Conservation (phyloP, 1,284 basidiomycete species). For the Sporisorium scitamineum region DNA sequence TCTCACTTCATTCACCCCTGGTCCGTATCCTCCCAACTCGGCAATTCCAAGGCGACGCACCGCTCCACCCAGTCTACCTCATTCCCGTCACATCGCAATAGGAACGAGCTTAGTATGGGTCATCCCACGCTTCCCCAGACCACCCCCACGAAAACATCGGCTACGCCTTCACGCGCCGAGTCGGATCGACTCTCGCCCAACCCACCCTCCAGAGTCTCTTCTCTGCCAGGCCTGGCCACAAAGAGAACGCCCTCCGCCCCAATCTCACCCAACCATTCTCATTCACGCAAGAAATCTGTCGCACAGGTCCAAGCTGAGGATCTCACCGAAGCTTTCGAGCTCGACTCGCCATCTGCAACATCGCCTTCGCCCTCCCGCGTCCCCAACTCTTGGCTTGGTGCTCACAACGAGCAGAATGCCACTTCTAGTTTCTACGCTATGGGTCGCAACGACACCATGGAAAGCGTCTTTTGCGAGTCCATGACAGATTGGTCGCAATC, state of each 20-base stretch:
- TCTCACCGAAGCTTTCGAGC: slow-evolving; percentile 62
- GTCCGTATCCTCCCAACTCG: slow-evolving; percentile 19
- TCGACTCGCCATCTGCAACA: slow-evolving; percentile 29
- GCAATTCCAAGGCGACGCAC: slow-evolving; percentile 18
- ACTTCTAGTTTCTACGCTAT: slow-evolving; percentile 57
- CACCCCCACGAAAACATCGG: slow-evolving; percentile 5
- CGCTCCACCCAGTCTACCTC: slow-evolving; percentile 29
- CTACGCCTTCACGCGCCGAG: background rate
- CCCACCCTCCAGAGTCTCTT: slow-evolving; percentile 27
- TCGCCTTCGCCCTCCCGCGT: slow-evolving; percentile 11
- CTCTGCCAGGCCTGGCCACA: slow-evolving; percentile 15
- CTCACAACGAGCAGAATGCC: slow-evolving; percentile 9
- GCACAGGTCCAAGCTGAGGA: slow-evolving; percentile 63
- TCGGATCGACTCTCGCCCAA: slow-evolving; percentile 25
- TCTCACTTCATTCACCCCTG: slow-evolving; percentile 28
- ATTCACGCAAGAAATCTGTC: slow-evolving; percentile 64
- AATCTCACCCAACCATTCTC: slow-evolving; percentile 56
- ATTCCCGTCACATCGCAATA: background rate
- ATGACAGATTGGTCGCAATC: slow-evolving; percentile 60
- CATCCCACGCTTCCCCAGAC: slow-evolving; percentile 9
- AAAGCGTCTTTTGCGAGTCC: slow-evolving; percentile 68
- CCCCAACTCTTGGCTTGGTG: slow-evolving; percentile 13
- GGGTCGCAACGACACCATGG: slow-evolving; percentile 69
- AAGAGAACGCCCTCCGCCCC: slow-evolving; percentile 27
- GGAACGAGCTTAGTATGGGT: slow-evolving; percentile 22